Base-by-base conservation (phyloP, 2,329 filamentous ascomycete genomes). In the Chaetomiaceae sp. region DNA sequence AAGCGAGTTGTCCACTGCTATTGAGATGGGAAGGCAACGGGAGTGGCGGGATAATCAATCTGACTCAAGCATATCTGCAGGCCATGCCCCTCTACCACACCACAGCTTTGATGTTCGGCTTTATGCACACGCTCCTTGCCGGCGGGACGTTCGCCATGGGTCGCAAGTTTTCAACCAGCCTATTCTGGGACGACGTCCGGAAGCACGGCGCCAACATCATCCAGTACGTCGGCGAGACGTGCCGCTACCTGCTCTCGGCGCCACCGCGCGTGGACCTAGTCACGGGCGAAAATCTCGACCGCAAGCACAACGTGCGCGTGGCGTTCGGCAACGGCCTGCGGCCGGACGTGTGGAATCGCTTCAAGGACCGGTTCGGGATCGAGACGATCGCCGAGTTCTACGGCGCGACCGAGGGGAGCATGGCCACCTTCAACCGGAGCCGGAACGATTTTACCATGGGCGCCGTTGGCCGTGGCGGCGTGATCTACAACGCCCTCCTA, bases 11-110 rank as follows among this genome's bases (percentile, higher is more conserved):
- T n/a, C n/a, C n/a, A n/a, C n/a, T n/a, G n/a, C n/a, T n/a, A n/a
- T n/a, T n/a, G n/a, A n/a, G n/a, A n/a, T n/a, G n/a, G n/a, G n/a
- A n/a, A n/a, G n/a, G n/a, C n/a, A n/a, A n/a, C n/a, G n/a, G n/a
- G n/a, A n/a, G n/a, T n/a, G n/a, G n/a, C n/a, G n/a, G n/a, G n/a
- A n/a, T n/a, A n/a, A n/a, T 24, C 6, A 36, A 6, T 8, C 39
- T 53, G 29, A 63, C 52, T 46, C 59, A 42, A 49, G 17, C 39
- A 6, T 50, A 17, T n/a, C 3, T 24, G 8, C n/a, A 86, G 83
- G 83, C 83, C 47, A 94, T 95, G 87, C 89, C 89, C 0, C 73
- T 95, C 6, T 95, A 95, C 61, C 89, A 95, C 68, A 84, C 84
- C 33, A 88, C 88, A 0, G 89, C 86, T 11, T 70, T 79, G 4